Conservation (phyloP, 208 protist genomes). For the Vickermania spadyakhi region DNA sequence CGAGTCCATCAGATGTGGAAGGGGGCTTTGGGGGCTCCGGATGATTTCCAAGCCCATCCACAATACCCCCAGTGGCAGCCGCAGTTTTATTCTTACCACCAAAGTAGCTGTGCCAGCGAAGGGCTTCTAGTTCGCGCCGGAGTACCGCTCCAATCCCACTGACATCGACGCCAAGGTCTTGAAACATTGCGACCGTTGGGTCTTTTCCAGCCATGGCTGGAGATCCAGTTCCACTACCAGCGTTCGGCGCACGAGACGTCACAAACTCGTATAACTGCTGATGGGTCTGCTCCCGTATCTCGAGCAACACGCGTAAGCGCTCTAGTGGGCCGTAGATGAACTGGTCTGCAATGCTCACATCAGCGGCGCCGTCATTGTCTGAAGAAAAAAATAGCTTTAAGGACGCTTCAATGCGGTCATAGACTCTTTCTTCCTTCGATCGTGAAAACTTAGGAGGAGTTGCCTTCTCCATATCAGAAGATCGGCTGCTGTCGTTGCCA, state of each 20-base stretch:
- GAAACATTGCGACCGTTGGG: background rate
- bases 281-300: conserved; percentile 2
- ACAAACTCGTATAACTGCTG: conserved; percentile 10
- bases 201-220: background rate
- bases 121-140: background rate
- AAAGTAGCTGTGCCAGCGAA: background rate
- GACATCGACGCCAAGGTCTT: background rate
- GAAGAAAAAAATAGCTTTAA: background rate
- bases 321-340: conserved; percentile 6
- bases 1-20: background rate
- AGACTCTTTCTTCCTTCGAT: background rate
- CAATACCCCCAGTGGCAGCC: background rate
- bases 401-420: background rate
- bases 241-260: background rate
- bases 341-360: background rate
- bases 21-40: background rate
- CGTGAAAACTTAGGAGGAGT: background rate
- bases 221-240: background rate
- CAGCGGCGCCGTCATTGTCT: background rate
- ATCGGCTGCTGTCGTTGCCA: background rate
- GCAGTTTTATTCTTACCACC: background rate
- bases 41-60: background rate
- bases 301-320: conserved; percentile 7
- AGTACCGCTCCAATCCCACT: background rate
- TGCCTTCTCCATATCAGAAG: background rate